Percentiles rank a stretch among this genome's conserved stretches.
Evolutionary conservation across 1,284 basidiomycete species (phyloP).

Genomic region (Thelephora terrestris): DNA sequence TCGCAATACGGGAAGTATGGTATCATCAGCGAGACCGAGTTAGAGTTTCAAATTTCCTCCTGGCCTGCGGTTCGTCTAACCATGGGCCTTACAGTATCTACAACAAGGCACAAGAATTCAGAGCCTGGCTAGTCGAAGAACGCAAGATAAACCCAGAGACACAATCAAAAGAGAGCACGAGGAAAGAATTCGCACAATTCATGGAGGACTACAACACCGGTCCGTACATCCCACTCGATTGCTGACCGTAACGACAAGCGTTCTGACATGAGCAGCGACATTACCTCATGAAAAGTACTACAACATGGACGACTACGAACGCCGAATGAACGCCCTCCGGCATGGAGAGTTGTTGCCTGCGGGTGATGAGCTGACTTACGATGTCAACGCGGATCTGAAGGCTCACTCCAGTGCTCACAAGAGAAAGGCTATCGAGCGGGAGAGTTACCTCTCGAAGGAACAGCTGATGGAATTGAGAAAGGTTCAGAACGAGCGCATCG

Average conservation of each 20-base stretch:
- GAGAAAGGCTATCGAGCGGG: conserved; percentile 48
- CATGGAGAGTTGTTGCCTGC: conserved; percentile 70
- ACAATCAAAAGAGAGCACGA: conserved; percentile 71
- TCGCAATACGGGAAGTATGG: conserved; percentile 84
- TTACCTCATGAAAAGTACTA: conserved; percentile 90
- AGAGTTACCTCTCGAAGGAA: conserved; percentile 66
- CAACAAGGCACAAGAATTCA: conserved; percentile 74
- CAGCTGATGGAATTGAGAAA: conserved; percentile 70
- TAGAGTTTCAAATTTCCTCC: neutral
- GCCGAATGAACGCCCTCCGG: conserved; percentile 71
- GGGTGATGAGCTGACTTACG: conserved; percentile 51
- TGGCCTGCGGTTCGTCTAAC: no score
- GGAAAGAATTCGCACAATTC: conserved; percentile 73
- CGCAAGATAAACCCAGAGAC: conserved; percentile 82
- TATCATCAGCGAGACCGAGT: conserved; percentile 77
- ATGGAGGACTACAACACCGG: conserved; percentile 87
- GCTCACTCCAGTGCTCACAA: conserved; percentile 61
- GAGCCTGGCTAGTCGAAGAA: conserved; percentile 86
- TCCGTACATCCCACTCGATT: conserved; percentile 21
- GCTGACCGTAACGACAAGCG: neutral
- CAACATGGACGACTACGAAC: conserved; percentile 72
- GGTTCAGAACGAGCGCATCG: conserved; percentile 72
- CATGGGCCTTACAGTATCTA: conserved; percentile 43
- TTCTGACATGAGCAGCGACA: conserved; percentile 45
- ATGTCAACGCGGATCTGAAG: conserved; percentile 71